phyloP scores from a whole-genome alignment of 306 rosid species.

The Ceratonia siliqua region DNA sequence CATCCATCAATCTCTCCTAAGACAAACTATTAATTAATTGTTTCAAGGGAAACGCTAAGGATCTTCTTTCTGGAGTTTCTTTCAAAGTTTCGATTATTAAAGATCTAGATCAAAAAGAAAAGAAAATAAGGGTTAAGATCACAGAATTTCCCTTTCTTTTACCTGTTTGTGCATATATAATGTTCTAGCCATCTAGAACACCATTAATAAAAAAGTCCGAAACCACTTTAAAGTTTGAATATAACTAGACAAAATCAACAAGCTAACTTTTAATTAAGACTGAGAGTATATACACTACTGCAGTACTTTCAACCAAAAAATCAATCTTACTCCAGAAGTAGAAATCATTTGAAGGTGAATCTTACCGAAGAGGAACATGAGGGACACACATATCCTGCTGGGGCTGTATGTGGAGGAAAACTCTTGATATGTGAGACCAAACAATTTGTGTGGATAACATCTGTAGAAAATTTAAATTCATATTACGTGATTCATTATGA shows the following conservation, averaged over 20 bases:
- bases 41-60: background rate
- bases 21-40: background rate
- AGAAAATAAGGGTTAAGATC: background rate
- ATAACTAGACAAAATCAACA: constrained; percentile 21
- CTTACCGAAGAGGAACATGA: constrained; percentile 83
- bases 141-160: background rate
- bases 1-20: background rate
- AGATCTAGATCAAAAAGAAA: background rate
- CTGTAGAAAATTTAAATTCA: constrained; percentile 48
- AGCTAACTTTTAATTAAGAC: constrained; percentile 10
- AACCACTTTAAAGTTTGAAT: constrained; percentile 26
- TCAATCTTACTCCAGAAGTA: background rate
- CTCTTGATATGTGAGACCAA: constrained; percentile 88
- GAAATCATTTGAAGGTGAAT: constrained; percentile 36
- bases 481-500: constrained; percentile 20
- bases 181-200: constrained; percentile 23
- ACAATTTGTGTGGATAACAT: constrained; percentile 90
- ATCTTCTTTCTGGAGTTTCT: constrained; percentile 1
- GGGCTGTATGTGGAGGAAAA: constrained; percentile 94
- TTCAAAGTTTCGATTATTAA: background rate
- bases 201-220: background rate
- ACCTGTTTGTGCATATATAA: background rate
- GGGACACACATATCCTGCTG: constrained; percentile 96
- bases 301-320: constrained; percentile 26
- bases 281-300: background rate